These are phyloP conservation scores for Stemphylium beticola DNA, from an alignment of 2,329 filamentous ascomycete genomes.

Conservation along the genomic window DNA sequence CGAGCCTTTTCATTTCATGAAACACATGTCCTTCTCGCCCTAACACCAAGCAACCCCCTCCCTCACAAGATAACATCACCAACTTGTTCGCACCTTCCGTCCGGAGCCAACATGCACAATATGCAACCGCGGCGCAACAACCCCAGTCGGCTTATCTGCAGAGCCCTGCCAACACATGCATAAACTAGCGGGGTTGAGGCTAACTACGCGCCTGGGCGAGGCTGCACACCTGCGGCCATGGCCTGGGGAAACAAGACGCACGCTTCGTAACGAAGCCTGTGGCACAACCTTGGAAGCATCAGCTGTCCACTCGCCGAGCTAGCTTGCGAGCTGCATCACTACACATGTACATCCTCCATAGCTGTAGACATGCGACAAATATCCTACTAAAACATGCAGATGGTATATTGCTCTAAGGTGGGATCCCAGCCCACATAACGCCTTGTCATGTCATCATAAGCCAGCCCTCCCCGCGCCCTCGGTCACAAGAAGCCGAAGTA, in stretches of 20 bases:
- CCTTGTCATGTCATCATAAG: conserved; percentile 19
- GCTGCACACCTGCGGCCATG: conserved; percentile 1
- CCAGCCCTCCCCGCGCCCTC: neutral
- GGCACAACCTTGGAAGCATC: too few species aligned
- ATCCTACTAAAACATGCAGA: conserved; percentile 11
- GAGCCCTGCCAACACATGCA: conserved; percentile 15
- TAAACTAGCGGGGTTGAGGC: conserved; percentile 17
- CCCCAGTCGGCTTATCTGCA: conserved; percentile 3
- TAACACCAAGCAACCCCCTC: neutral
- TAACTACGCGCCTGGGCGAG: conserved; percentile 1
- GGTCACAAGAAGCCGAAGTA: neutral
- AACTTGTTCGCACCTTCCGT: conserved; percentile 1
- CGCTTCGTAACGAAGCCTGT: too few species aligned
- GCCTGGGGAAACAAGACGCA: too few species aligned
- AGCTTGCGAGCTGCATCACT: neutral
- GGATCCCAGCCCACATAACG: conserved; percentile 8
- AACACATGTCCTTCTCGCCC: conserved; percentile 6
- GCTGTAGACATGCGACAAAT: neutral
- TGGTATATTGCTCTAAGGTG: conserved; percentile 28
- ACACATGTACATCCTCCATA: neutral
- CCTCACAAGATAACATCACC: too few species aligned
- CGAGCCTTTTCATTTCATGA: neutral
- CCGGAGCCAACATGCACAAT: neutral
- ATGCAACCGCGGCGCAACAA: conserved; percentile 4
- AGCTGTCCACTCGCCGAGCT: neutral